Percentiles rank a stretch among this genome's conserved stretches.
phyloP scores from a whole-genome alignment of 2,329 filamentous ascomycete species.

The Verticillium klebahnii region DNA sequence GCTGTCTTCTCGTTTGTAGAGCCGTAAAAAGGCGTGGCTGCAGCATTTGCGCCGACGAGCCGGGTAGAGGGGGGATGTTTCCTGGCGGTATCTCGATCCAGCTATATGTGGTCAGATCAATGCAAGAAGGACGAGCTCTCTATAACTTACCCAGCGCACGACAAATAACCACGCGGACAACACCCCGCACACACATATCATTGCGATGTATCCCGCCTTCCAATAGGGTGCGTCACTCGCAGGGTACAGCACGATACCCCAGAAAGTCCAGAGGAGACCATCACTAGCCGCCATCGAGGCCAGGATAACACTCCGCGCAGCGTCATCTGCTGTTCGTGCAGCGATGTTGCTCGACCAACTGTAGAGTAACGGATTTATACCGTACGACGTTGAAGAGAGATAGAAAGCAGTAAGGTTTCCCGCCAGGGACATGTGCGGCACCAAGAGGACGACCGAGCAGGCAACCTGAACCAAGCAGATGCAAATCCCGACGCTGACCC shows the following conservation, averaged over 20 bases:
- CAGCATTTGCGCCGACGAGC: background rate
- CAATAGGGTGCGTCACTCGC: constrained; percentile 38
- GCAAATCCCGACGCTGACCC: constrained; percentile 12
- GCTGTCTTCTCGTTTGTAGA: background rate
- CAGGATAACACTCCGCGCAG: constrained; percentile 30
- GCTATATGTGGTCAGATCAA: background rate
- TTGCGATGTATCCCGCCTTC: constrained; percentile 20
- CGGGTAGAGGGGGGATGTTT: background rate
- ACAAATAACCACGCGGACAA: background rate
- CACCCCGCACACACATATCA: constrained; percentile 8
- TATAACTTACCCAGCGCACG: background rate
- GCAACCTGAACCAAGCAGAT: constrained; percentile 14
- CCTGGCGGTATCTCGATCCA: constrained; percentile 1
- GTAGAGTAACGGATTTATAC: constrained; percentile 20
- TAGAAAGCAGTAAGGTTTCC: constrained; percentile 18
- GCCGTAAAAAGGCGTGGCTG: background rate
- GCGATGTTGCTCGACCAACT: constrained; percentile 20
- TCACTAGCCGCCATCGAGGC: constrained; percentile 35
- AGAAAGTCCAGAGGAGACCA: constrained; percentile 36
- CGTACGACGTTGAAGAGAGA: constrained; percentile 16
- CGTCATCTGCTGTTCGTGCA: constrained; percentile 28
- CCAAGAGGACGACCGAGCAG: constrained; percentile 14
- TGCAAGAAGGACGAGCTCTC: too few relatives aligned
- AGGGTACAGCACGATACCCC: constrained; percentile 37
- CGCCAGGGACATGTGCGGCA: constrained; percentile 13